Evolutionary conservation across 371 early-diverging fungal genomes (phyloP).

Genomic region (Dichotomocladium elegans): DNA sequence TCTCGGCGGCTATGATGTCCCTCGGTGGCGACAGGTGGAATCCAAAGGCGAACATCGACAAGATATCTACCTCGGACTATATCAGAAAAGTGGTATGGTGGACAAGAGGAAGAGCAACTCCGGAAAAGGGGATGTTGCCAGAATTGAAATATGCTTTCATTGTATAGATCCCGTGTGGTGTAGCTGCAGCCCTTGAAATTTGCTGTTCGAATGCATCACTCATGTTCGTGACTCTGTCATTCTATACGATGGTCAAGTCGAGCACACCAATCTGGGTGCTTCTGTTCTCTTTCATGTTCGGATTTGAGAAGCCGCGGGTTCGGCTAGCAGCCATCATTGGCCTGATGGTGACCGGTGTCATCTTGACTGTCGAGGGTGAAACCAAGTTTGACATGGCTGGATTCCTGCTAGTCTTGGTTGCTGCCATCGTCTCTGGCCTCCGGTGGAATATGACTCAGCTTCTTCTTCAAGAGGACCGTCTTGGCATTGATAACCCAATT

Average conservation of each 20-base stretch:
- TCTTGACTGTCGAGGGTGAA: conserved; percentile 80
- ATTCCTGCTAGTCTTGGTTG: conserved; percentile 61
- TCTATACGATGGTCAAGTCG: conserved; percentile 96
- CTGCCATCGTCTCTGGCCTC: conserved; percentile 78
- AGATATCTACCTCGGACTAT: conserved; percentile 41
- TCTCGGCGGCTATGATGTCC: conserved; percentile 51
- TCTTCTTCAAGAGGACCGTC: conserved; percentile 59
- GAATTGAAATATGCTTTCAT: no score
- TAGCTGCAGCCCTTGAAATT: conserved; percentile 88
- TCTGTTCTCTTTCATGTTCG: conserved; percentile 85
- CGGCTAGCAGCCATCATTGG: conserved; percentile 68
- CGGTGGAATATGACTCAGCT: conserved; percentile 86
- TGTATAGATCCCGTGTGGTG: conserved; percentile 82
- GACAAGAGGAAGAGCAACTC: no score
- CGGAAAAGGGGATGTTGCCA: no score
- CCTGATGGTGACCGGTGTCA: conserved; percentile 79
- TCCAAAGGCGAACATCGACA: no score
- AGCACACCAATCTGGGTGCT: conserved; percentile 86
- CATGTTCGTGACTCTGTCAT: conserved; percentile 79
- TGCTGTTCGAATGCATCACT: conserved; percentile 85
- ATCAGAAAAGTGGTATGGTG: conserved; percentile 48
- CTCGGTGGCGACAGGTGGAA: conserved; percentile 37
- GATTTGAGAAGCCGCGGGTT: conserved; percentile 72
- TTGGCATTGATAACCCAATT: conserved; percentile 78
- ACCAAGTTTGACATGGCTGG: conserved; percentile 72